These are phyloP conservation scores for Lepiota brunneoincarnata DNA, from an alignment of 768 basidiomycete genomes.

Conservation along the genomic window DNA sequence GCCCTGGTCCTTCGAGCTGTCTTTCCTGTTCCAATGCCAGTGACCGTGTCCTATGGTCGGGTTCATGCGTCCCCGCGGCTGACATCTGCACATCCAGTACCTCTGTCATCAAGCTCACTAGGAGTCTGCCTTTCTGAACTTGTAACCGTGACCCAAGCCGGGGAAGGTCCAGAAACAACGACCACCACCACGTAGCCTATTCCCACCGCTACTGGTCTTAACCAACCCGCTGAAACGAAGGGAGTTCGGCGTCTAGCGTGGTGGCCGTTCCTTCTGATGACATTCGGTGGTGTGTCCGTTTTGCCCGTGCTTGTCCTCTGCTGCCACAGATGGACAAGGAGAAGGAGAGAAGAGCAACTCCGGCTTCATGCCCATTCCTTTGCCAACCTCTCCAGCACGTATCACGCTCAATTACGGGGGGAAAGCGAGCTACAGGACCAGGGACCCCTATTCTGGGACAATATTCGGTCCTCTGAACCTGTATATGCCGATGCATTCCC, in stretches of 20 bases:
- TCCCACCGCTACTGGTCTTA: conserved; percentile 56
- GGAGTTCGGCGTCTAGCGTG: conserved; percentile 52
- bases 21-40: conserved; percentile 69
- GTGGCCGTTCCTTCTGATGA: conserved; percentile 88
- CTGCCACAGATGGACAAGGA: conserved; percentile 70
- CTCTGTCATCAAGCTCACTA: conserved; percentile 60
- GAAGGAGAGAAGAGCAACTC: conserved; percentile 52
- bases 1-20: conserved; percentile 63
- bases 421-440: no score
- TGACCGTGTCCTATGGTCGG: conserved; percentile 58
- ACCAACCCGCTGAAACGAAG: conserved; percentile 40
- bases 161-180: conserved; percentile 22
- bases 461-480: not conserved
- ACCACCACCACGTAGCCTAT: conserved; percentile 34
- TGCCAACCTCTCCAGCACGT: not conserved
- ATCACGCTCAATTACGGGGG: not conserved
- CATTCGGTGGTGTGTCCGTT: conserved; percentile 78
- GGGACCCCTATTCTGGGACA: no score
- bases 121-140: conserved; percentile 79
- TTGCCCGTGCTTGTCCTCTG: conserved; percentile 62
- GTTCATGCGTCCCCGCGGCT: conserved; percentile 48
- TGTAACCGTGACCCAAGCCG: conserved; percentile 44
- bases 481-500: no score
- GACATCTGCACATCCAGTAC: conserved; percentile 53
- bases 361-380: conserved; percentile 1